Evolutionary conservation across 2,329 filamentous ascomycete species (phyloP), one percentile per base, ranked within the genome.

Genomic region (Geosmithia morbida): DNA sequence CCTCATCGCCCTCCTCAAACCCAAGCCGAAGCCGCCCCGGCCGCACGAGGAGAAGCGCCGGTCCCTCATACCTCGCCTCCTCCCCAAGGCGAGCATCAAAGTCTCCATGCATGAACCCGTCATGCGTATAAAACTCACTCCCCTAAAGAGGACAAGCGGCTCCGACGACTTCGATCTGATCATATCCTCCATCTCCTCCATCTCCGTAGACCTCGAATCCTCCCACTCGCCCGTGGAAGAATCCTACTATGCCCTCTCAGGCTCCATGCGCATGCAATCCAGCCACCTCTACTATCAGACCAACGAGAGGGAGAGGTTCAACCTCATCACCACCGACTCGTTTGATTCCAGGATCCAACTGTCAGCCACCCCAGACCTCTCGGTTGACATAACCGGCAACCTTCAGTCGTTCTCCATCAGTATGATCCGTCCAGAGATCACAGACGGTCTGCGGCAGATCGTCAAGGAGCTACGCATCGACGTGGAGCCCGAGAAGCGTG

Each of bases 81-180:
- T 98, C 8, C 92, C 92, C 1, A 97, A 97, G 66, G 85, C 90
- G 1, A 94, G 77, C 57, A 84, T 97, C 62, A 98, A 97, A 59
- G 81, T 97, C 41, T 96, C 92, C 0, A 85, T 98, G 65, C 92
- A 98, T 58, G 92, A 98, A 60, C 92, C 92, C 1, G 94, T 98
- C 16, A 62, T 97, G 52, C 81, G 94, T 55, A 89, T 98, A 52
- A 81, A 89, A 7, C 70, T 98, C 4, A 89, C 89, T 5, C 82
- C 90, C 0, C 78, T 92, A 51, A 77, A 83, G 51, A 72, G 74
- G 48, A 68, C 68, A 2, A 67, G 72, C 41, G 76, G 81, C 22
- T 73, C 79, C 0, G 86, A 88, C 51, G 89, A 97, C 53, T 97
- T 92, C 54, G 92, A 98, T 59, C 74, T 98, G 29, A 84, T 98